These are phyloP conservation scores for Yarrowia sp. DNA, from an alignment of 805 yeast species.

Conservation along the genomic window DNA sequence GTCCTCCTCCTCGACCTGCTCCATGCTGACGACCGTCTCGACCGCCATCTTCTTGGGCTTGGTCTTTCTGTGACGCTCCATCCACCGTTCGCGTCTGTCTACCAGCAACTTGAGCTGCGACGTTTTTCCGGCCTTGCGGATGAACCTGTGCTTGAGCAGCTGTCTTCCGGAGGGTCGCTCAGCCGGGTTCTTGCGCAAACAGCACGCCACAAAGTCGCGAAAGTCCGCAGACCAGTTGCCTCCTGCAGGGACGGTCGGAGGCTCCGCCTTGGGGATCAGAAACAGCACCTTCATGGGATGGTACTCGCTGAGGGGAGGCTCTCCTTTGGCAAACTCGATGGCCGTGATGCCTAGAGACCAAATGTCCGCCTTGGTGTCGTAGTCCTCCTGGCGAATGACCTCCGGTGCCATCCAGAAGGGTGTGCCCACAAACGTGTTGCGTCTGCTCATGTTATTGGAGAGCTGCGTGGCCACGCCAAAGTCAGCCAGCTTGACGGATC, in stretches of 20 bases:
- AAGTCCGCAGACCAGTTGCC: slow-evolving; percentile 44
- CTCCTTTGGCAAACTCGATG: slow-evolving; percentile 77
- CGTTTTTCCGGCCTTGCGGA: slow-evolving; percentile 19
- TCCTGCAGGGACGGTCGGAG: slow-evolving; percentile 50
- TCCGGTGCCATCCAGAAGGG: slow-evolving; percentile 99
- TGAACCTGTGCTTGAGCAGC: slow-evolving; percentile 54
- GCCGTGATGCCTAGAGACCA: slow-evolving; percentile 96
- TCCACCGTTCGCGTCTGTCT: slow-evolving; percentile 12
- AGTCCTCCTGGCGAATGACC: slow-evolving; percentile 60
- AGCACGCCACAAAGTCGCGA: slow-evolving; percentile 59
- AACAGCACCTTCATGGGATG: slow-evolving; percentile 77
- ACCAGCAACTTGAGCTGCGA: background rate
- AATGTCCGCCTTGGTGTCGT: slow-evolving; percentile 84
- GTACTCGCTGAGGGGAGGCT: slow-evolving; percentile 71
- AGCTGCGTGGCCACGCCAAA: slow-evolving; percentile 92
- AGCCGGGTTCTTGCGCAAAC: slow-evolving; percentile 65
- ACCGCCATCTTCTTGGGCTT: slow-evolving; percentile 28
- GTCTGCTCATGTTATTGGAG: slow-evolving; percentile 49
- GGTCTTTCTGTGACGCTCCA: slow-evolving; percentile 4
- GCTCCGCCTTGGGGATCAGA: slow-evolving; percentile 60
- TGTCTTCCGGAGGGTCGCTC: slow-evolving; percentile 60
- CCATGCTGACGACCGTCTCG: slow-evolving; percentile 8
- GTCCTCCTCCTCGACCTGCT: slow-evolving; percentile 34
- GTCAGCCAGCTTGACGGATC: slow-evolving; percentile 80
- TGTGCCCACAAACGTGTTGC: slow-evolving; percentile 86